Conservation (phyloP, 257 asterid genomes). For the Datura wrightii region DNA sequence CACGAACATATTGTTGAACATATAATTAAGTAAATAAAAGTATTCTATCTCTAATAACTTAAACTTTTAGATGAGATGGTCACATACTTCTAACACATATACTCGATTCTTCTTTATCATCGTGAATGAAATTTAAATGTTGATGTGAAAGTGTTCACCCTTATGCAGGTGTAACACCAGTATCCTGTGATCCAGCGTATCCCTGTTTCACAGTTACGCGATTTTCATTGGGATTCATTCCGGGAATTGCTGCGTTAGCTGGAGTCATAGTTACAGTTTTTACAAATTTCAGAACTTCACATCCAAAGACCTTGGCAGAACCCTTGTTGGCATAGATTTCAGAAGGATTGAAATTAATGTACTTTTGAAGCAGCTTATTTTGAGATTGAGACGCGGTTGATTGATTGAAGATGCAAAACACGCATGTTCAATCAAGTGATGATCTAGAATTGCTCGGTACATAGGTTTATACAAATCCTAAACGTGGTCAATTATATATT, state of each 20-base stretch:
- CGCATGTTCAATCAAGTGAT: too few species aligned
- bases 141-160: not conserved
- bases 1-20: not conserved
- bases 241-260: constrained; percentile 31
- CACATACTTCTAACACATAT: too few species aligned
- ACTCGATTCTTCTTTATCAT: not conserved
- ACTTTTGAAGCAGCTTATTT: too few species aligned
- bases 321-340: constrained; percentile 27
- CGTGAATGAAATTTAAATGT: constrained; percentile 55
- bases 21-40: too few species aligned
- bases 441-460: too few species aligned
- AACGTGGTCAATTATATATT: too few species aligned
- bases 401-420: too few species aligned
- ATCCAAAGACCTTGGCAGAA: not conserved
- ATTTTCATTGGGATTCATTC: constrained; percentile 35
- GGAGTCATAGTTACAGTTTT: constrained; percentile 18
- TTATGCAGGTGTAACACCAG: constrained; percentile 23
- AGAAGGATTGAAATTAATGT: not conserved
- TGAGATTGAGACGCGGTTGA: too few species aligned
- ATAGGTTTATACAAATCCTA: too few species aligned
- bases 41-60: too few species aligned
- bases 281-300: constrained; percentile 27
- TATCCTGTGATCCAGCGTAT: constrained; percentile 25
- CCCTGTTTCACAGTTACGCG: constrained; percentile 32
- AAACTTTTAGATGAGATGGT: too few species aligned